phyloP scores from a whole-genome alignment of 805 yeast genomes.

The Wickerhamiella allomyrinae region DNA sequence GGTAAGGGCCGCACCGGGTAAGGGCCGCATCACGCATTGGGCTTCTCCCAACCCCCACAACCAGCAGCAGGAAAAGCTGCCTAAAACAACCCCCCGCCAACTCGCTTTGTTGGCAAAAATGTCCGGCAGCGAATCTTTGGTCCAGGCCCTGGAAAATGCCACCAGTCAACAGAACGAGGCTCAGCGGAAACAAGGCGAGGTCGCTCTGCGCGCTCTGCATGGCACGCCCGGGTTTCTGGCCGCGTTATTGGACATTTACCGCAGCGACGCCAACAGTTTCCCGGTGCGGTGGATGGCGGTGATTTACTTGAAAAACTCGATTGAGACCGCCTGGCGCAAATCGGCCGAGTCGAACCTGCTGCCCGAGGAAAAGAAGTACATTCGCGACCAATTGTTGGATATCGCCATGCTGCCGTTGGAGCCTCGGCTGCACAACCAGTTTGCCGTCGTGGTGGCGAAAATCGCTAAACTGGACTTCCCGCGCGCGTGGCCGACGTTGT shows the following conservation, averaged over 20 bases:
- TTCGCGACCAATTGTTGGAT: constrained; percentile 7
- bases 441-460: constrained; percentile 67
- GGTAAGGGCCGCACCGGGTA: too few relatives aligned
- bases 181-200: constrained; percentile 15
- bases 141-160: constrained; percentile 14
- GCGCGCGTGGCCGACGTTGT: constrained; percentile 65
- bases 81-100: too few relatives aligned
- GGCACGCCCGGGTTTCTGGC: constrained; percentile 10
- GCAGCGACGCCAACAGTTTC: constrained; percentile 22
- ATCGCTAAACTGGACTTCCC: constrained; percentile 82
- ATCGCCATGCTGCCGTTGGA: constrained; percentile 20
- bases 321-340: constrained; percentile 73
- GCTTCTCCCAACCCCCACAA: too few relatives aligned
- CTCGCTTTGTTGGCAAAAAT: too few relatives aligned
- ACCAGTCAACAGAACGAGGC: constrained; percentile 10
- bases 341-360: constrained; percentile 40
- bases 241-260: constrained; percentile 9
- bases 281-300: constrained; percentile 67
- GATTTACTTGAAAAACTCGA: constrained; percentile 77
- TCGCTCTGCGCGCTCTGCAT: constrained; percentile 5
- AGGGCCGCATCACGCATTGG: too few relatives aligned
- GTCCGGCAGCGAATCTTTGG: constrained; percentile 6
- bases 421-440: constrained; percentile 66
- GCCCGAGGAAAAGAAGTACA: constrained; percentile 57
- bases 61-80: too few relatives aligned